Evolutionary conservation across 1,284 basidiomycete species (phyloP), one percentile per base, ranked within the genome.

Genomic region (Apiotrichum domesticum): DNA sequence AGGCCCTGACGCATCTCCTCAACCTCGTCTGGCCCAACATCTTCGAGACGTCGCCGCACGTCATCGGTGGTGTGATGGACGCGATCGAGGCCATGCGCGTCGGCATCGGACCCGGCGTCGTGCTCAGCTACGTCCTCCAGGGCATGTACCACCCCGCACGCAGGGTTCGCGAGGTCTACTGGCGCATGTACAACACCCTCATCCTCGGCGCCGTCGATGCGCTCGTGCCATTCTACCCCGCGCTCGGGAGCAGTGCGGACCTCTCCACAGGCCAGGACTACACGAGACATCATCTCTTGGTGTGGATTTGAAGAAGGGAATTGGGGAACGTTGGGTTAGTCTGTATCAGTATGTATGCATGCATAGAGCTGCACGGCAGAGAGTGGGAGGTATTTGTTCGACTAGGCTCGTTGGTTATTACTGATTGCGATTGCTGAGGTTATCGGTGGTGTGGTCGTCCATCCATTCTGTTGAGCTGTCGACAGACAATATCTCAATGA

Each of bases 21-120:
- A 98, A 99, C 76, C 83, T 98, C 34, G 88, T 98, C 32, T 98
- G 95, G 94, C 96, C 96, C 3, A 98, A 98, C 74, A 93, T 94
- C 75, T 98, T 98, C 73, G 95, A 98, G 79, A 96, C 94, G 1
- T 90, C 87, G 35, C 96, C 96, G 2, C 96, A 99, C 79, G 94
- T 99, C 59, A 98, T 98, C 65, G 92, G 92, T 39, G 90, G 91
- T 4, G 89, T 95, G 51, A 93, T 94, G 89, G 92, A 95, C 53
- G 93, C 93, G 1, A 83, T 98, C 68, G 96, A 98, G 77, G 89
- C 90, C 3, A 96, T 98, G 90, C 84, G 94, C 29, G 87, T 98
- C 44, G 92, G 92, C 6, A 80, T 98, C 33, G 96, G 96, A 1
- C 92, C 95, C 0, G 96, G 96, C 39, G 84, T 97, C 4, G 80